Evolutionary conservation across 495 filamentous ascomycete species (phyloP).

Genomic region (Penicillium bialowiezense): DNA sequence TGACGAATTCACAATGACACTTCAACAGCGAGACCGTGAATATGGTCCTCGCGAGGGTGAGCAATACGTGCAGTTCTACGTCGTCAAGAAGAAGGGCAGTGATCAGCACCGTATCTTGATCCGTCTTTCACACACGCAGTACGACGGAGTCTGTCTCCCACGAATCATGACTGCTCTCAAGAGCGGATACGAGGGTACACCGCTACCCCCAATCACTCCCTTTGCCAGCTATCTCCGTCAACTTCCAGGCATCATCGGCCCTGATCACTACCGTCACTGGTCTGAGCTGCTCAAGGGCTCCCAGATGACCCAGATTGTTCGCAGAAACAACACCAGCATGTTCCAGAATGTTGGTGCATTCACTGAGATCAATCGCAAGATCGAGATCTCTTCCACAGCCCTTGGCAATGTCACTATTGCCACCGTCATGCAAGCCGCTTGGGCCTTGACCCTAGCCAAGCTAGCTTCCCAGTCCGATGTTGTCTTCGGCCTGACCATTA

Average conservation of each 20-base stretch:
- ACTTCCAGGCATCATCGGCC: conserved; percentile 40
- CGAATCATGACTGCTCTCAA: conserved; percentile 56
- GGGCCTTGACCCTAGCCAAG: conserved; percentile 53
- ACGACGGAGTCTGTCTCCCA: conserved; percentile 68
- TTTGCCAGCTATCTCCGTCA: conserved; percentile 60
- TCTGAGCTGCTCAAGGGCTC: conserved; percentile 40
- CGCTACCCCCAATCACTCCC: conserved; percentile 42
- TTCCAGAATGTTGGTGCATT: conserved; percentile 37
- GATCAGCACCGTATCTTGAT: conserved; percentile 58
- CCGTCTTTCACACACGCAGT: conserved; percentile 71
- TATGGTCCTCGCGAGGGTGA: conserved; percentile 57
- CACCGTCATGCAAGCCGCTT: conserved; percentile 56
- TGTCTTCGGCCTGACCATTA: conserved; percentile 54
- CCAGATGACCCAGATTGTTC: conserved; percentile 45
- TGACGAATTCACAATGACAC: conserved; percentile 46
- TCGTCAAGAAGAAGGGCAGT: conserved; percentile 49
- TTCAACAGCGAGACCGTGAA: conserved; percentile 49
- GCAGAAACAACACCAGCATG: conserved; percentile 33
- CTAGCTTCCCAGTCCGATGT: conserved; percentile 49
- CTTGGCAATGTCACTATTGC: conserved; percentile 52
- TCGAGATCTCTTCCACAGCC: conserved; percentile 37
- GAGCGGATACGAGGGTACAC: conserved; percentile 49
- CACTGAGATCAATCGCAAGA: conserved; percentile 36
- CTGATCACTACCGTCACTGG: conserved; percentile 56
- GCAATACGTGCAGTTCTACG: conserved; percentile 59